phyloP scores from a whole-genome alignment of 2,329 filamentous ascomycete genomes.

The Penicillium sp. region DNA sequence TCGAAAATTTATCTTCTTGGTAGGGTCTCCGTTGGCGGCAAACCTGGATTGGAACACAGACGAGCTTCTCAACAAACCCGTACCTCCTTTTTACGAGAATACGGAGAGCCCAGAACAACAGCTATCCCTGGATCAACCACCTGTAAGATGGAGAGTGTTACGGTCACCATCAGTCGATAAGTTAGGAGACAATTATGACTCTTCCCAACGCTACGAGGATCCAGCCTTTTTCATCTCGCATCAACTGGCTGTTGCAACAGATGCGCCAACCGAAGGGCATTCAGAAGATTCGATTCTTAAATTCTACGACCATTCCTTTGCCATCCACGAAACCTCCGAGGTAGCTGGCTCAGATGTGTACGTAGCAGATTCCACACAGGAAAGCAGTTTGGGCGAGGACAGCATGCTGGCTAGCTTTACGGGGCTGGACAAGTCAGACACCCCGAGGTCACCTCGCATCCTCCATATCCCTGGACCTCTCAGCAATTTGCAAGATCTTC shows the following conservation, averaged over 20 bases:
- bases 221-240: conserved; percentile 32
- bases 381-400: conserved; percentile 24
- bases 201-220: conserved; percentile 15
- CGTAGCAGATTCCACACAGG: conserved; percentile 24
- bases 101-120: conserved; percentile 2
- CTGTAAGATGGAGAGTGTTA: conserved; percentile 33
- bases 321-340: conserved; percentile 59
- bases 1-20: conserved; percentile 48
- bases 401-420: conserved; percentile 12
- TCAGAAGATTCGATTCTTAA: conserved; percentile 47
- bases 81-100: conserved; percentile 32
- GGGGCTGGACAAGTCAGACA: conserved; percentile 10
- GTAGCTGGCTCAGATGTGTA: conserved; percentile 23
- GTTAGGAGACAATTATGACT: conserved; percentile 8
- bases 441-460: conserved; percentile 4
- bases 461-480: conserved; percentile 48
- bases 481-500: conserved; percentile 67
- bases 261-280: conserved; percentile 3
- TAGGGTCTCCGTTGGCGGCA: conserved; percentile 59
- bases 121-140: conserved; percentile 10
- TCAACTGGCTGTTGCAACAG: conserved; percentile 25
- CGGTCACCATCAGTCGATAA: conserved; percentile 12
- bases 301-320: conserved; percentile 77
- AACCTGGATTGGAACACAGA: conserved; percentile 56
- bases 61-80: conserved; percentile 51